A percentile compares a stretch with the other conserved stretches of the same genome.
Conservation (phyloP, 139 green algal species). For the Ettlia oleoabundans region DNA sequence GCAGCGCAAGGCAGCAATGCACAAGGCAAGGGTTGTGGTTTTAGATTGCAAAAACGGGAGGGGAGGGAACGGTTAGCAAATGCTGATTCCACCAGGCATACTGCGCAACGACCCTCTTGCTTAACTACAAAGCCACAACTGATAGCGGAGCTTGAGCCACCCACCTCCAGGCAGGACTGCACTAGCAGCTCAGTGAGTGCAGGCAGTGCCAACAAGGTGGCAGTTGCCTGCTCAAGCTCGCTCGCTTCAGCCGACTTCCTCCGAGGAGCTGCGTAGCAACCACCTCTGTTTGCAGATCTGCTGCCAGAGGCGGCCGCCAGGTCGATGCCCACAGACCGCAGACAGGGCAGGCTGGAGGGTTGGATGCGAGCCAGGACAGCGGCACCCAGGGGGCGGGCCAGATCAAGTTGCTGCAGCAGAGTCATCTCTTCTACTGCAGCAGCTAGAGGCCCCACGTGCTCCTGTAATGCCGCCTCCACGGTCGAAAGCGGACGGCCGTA, state of each 20-base stretch:
- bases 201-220: not conserved
- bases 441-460: not conserved
- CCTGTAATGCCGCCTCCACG: not conserved
- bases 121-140: not conserved
- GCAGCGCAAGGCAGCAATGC: not conserved
- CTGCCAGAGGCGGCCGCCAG: not conserved
- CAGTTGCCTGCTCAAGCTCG: not conserved
- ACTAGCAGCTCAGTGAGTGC: constrained; percentile 1
- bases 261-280: too few relatives aligned
- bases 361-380: not conserved
- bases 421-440: not conserved
- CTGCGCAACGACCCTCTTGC: too few relatives aligned
- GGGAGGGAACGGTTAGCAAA: not conserved
- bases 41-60: not conserved
- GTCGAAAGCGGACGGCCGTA: constrained; percentile 11
- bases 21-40: not conserved
- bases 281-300: too few relatives aligned
- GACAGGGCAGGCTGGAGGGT: not conserved
- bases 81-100: not conserved
- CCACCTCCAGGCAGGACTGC: constrained; percentile 14
- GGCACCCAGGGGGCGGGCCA: not conserved
- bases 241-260: too few relatives aligned
- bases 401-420: not conserved
- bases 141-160: not conserved
- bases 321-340: not conserved